Conservation (phyloP, 495 filamentous ascomycete species). For the Neurospora sp. region DNA sequence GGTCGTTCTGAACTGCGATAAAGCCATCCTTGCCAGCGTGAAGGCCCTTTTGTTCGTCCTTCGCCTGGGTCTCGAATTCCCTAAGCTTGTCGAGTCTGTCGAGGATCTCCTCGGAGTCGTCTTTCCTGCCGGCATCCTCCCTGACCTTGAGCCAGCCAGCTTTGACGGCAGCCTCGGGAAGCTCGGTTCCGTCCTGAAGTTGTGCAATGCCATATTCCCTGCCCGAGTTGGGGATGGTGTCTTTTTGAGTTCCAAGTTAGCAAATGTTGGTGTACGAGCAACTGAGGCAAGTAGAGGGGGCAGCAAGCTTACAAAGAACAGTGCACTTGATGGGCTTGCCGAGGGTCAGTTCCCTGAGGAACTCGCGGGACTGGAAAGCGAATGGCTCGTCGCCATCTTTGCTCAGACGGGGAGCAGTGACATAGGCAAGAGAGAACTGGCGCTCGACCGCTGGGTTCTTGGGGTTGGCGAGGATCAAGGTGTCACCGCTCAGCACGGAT, state of each 20-base stretch:
- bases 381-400: constrained; percentile 87
- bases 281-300: neutral
- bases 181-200: constrained; percentile 58
- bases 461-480: constrained; percentile 64
- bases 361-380: constrained; percentile 89
- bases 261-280: neutral
- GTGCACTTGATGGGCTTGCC: constrained; percentile 80
- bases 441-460: constrained; percentile 70
- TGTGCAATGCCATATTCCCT: constrained; percentile 78
- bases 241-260: constrained; percentile 20
- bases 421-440: constrained; percentile 79
- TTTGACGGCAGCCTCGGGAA: constrained; percentile 71
- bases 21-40: constrained; percentile 51
- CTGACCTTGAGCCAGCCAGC: constrained; percentile 86
- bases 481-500: constrained; percentile 86
- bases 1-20: constrained; percentile 70
- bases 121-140: constrained; percentile 82
- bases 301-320: constrained; percentile 40
- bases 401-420: constrained; percentile 74
- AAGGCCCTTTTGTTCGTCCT: constrained; percentile 63
- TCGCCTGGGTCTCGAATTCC: constrained; percentile 70
- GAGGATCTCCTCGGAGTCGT: constrained; percentile 65
- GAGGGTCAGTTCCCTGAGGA: constrained; percentile 69
- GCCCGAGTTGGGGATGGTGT: constrained; percentile 73
- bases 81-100: constrained; percentile 65